Base-by-base conservation (phyloP, 495 filamentous ascomycete species). In the Cercophora scortea region DNA sequence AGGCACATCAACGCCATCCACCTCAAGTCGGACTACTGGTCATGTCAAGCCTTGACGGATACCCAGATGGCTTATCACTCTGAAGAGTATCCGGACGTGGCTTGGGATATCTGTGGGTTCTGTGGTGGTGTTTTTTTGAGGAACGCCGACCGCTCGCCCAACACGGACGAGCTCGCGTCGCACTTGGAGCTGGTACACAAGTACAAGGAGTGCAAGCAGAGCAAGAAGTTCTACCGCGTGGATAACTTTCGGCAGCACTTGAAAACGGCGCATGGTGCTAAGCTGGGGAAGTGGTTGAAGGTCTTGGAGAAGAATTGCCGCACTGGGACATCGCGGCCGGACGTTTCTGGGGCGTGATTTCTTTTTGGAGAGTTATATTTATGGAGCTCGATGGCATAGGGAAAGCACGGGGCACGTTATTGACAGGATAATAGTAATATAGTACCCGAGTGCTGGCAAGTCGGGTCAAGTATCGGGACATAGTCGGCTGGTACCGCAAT, bases 241-340 rank as follows among this genome's bases (percentile, higher is more conserved):
- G 89, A 94, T 58, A 89, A 93, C 58, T 94, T 93, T 68, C 79
- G 89, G n/a, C 89, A 92, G 62, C 89, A 94, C 69, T 67, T 93
- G 39, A 90, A 90, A 68, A 87, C 90, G 52, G 67, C 88, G 82
- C 73, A 87, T 75, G 18, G 85, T 79, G 47, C 63, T 4, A 45
- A 47, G 42, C 54, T 55, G 25, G 60, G 60, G 4, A 61, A 50
- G 55, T 65, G 62, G 62, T 35, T 65, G 39, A 65, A 62, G 60
- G 50, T 51, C 42, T n/a, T 65, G 42, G 62, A 65, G 52, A 47
- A 40, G 43, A 53, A 50, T 5, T 65, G 60, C 39, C 42, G 55
- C 44, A 55, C 49, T 8, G 47, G 47, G 8, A 54, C 36, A 4
- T 1, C 15, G 15, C 42, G 3, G 16, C 42, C 42, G 16, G 11